A percentile compares a stretch with the other conserved stretches of the same genome.
These are phyloP conservation scores for Phaeosphaeriaceae sp. DNA, from an alignment of 2,329 filamentous ascomycete species.

Conservation along the genomic window DNA sequence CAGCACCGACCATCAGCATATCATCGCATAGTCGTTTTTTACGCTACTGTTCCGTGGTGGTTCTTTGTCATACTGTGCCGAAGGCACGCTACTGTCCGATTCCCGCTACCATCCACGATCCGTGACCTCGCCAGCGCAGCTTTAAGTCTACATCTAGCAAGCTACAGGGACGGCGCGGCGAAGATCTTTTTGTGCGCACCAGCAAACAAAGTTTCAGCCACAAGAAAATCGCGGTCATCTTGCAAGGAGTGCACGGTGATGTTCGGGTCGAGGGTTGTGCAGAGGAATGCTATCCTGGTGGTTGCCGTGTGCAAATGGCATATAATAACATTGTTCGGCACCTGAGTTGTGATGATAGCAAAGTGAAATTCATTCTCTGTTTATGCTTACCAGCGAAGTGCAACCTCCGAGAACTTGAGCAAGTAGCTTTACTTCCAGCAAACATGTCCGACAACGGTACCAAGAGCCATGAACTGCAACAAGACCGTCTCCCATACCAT, in stretches of 20 bases:
- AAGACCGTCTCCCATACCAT: slow-evolving; percentile 19
- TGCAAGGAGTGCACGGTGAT: slow-evolving; percentile 3
- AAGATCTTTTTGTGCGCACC: not conserved
- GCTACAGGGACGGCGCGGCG: not conserved
- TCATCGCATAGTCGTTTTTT: not conserved
- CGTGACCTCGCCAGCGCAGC: not conserved
- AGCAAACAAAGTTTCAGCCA: not conserved
- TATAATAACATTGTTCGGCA: not conserved
- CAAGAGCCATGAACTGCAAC: slow-evolving; percentile 8
- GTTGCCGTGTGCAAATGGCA: not conserved
- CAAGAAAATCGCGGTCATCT: not conserved
- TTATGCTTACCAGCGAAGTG: not conserved
- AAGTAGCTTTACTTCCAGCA: not conserved
- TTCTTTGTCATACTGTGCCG: slow-evolving; percentile 1
- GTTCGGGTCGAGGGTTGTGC: slow-evolving; percentile 1
- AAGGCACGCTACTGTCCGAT: not conserved
- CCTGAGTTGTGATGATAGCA: not conserved
- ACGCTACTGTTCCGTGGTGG: not conserved
- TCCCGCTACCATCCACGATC: not conserved
- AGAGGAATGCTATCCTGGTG: slow-evolving; percentile 1
- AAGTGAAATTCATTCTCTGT: not conserved
- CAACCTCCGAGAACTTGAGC: not conserved
- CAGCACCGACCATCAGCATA: not conserved
- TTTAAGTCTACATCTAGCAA: not conserved
- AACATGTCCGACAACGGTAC: slow-evolving; percentile 16